These are phyloP conservation scores for Botryotinia calthae DNA, from an alignment of 2,329 filamentous ascomycete genomes.

Conservation along the genomic window DNA sequence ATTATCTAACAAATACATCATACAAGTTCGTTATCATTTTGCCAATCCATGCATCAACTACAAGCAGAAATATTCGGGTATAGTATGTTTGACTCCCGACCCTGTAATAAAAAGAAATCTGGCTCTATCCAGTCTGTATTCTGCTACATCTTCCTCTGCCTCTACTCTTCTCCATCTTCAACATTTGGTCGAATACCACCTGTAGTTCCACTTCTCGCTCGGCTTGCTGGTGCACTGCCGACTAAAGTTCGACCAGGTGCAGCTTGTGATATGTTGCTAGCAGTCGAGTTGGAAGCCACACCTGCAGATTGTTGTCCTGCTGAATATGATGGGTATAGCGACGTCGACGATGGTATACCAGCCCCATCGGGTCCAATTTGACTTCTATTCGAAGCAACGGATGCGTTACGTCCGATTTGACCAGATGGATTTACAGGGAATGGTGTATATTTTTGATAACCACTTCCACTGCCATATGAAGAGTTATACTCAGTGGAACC, in stretches of 20 bases:
- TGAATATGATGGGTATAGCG: constrained; percentile 1
- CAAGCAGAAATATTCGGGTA: constrained; percentile 1
- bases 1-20: neutral
- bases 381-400: constrained; percentile 12
- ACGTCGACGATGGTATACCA: neutral
- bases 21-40: constrained; percentile 15
- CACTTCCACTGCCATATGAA: constrained; percentile 12
- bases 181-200: neutral
- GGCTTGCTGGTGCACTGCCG: neutral
- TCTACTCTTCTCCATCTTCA: neutral
- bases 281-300: neutral
- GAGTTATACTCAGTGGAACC: neutral
- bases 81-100: constrained; percentile 12
- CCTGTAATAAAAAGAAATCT: neutral
- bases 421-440: constrained; percentile 10
- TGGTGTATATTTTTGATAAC: constrained; percentile 13
- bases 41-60: constrained; percentile 1
- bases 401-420: constrained; percentile 12
- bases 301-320: neutral
- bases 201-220: constrained; percentile 2
- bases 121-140: neutral
- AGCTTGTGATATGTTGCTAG: constrained; percentile 4
- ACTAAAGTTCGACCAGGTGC: constrained; percentile 8
- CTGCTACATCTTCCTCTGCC: neutral
- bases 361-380: neutral